phyloP scores from a whole-genome alignment of 1,284 basidiomycete genomes.

The Ganoderma boninense region DNA sequence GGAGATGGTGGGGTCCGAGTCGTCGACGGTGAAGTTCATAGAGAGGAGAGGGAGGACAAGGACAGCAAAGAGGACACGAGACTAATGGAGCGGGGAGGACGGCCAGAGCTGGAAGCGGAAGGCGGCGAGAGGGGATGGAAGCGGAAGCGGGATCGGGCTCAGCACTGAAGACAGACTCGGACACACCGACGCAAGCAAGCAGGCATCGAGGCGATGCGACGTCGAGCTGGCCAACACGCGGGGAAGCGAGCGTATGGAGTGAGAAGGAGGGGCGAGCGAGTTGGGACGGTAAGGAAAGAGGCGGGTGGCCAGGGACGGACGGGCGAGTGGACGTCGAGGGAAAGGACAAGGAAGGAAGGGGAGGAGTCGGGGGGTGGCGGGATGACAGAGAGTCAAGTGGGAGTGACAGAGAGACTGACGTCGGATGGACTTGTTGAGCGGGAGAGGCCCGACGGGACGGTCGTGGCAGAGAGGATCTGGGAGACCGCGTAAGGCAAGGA shows the following conservation, averaged over 20 bases:
- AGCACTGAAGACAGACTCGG: constrained; percentile 1
- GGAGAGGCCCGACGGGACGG: neutral
- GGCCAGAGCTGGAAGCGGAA: neutral
- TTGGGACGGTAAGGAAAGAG: constrained; percentile 24
- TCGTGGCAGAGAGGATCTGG: neutral
- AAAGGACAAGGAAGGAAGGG: neutral
- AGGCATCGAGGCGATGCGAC: constrained; percentile 8
- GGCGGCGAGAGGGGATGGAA: neutral
- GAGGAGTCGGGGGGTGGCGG: constrained; percentile 1
- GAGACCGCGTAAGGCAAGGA: neutral
- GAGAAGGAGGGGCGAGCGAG: constrained; percentile 21
- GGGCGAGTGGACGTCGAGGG: constrained; percentile 5
- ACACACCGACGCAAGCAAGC: neutral
- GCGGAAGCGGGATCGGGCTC: neutral
- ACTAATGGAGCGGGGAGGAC: neutral
- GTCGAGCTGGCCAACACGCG: constrained; percentile 1
- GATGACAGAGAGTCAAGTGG: neutral
- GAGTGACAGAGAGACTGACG: neutral
- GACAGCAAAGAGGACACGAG: neutral
- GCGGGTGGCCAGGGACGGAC: neutral
- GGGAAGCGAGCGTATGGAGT: neutral
- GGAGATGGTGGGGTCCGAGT: constrained; percentile 36
- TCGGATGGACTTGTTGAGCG: no score
- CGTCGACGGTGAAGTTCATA: constrained; percentile 44
- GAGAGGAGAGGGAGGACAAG: neutral